Conservation (phyloP, 2,329 filamentous ascomycete species). For the Trichoderma gracile region DNA sequence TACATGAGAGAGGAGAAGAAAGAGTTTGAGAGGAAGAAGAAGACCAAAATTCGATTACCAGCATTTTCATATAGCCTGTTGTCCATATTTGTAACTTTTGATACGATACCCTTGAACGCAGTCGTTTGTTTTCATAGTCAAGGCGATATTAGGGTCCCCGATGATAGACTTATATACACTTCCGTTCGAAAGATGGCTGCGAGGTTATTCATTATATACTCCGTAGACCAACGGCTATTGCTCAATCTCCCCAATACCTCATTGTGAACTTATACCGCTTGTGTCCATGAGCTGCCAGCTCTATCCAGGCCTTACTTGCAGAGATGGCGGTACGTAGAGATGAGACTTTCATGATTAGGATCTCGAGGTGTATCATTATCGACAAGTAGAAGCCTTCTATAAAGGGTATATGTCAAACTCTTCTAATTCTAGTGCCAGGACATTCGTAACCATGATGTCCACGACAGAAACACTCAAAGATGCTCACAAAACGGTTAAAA, state of each 20-base stretch:
- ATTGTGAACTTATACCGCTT: too few species aligned
- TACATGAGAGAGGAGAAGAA: background rate
- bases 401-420: too few species aligned
- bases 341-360: accelerated
- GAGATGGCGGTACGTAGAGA: too few species aligned
- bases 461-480: background rate
- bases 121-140: conserved; percentile 1
- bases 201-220: background rate
- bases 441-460: too few species aligned
- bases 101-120: conserved; percentile 28
- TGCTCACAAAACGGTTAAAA: background rate
- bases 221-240: too few species aligned
- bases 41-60: background rate
- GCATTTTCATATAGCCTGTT: conserved; percentile 23
- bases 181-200: background rate
- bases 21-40: background rate
- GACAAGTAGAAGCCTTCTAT: too few species aligned
- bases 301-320: too few species aligned
- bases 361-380: too few species aligned
- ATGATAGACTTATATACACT: conserved; percentile 3
- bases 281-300: too few species aligned
- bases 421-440: too few species aligned
- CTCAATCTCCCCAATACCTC: too few species aligned
- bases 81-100: conserved; percentile 23
- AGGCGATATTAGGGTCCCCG: conserved; percentile 5